Conservation (phyloP, 1,284 basidiomycete genomes). For the Dichomitus squalens region DNA sequence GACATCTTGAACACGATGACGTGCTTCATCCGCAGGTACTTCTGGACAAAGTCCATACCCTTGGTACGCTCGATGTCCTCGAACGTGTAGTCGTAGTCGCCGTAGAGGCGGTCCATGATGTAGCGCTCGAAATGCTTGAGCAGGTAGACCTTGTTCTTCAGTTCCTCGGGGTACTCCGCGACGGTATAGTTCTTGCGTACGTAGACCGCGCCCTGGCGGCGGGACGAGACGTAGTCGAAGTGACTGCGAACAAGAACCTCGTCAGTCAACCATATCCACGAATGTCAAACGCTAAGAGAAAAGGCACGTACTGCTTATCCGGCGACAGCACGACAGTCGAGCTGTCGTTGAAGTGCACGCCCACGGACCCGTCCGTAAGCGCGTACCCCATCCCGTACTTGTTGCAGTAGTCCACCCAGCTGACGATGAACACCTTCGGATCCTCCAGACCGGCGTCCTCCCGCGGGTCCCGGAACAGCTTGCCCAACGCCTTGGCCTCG, state of each 20-base stretch:
- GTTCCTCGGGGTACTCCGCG: constrained; percentile 68
- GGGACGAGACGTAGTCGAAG: constrained; percentile 81
- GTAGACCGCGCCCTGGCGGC: constrained; percentile 63
- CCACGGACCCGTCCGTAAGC: constrained; percentile 91
- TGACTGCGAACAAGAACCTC: constrained; percentile 50
- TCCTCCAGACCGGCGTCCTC: constrained; percentile 54
- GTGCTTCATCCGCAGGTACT: constrained; percentile 95
- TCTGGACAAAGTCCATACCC: constrained; percentile 94
- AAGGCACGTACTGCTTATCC: constrained; percentile 71
- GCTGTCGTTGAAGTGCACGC: constrained; percentile 96
- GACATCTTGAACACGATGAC: constrained; percentile 97
- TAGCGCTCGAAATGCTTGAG: constrained; percentile 92
- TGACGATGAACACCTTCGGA: constrained; percentile 90
- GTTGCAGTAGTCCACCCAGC: constrained; percentile 98
- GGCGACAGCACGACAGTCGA: constrained; percentile 85
- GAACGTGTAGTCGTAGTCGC: constrained; percentile 81
- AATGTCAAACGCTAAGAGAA: not conserved
- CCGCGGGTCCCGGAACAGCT: constrained; percentile 66
- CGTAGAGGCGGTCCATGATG: constrained; percentile 86
- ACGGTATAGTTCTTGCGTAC: constrained; percentile 70
- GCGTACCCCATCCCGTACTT: constrained; percentile 99
- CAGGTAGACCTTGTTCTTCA: constrained; percentile 88
- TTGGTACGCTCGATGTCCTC: constrained; percentile 67
- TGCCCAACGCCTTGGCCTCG: constrained; percentile 59
- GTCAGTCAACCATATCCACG: constrained; percentile 5